These are phyloP conservation scores for Rhododendron simsii DNA, from an alignment of 148 eudicot genomes.

Conservation along the genomic window DNA sequence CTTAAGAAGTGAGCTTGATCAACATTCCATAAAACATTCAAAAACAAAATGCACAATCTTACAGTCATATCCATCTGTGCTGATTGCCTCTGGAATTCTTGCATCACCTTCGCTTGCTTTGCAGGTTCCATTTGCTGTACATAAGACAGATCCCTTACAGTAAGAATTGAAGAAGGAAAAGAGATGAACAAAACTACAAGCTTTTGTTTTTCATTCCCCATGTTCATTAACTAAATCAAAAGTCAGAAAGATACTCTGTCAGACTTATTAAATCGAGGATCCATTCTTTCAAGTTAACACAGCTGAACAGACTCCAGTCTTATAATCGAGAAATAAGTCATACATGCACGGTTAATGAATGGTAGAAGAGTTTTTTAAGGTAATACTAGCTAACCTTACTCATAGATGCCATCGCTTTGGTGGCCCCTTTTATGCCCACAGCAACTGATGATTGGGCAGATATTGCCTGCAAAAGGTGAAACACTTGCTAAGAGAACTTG, in stretches of 20 bases:
- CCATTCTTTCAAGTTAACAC: not conserved
- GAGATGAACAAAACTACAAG: not conserved
- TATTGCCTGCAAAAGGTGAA: constrained; percentile 54
- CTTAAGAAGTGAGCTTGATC: constrained; percentile 7
- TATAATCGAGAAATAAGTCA: not conserved
- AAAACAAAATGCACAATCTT: constrained; percentile 26
- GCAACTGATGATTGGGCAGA: constrained; percentile 94
- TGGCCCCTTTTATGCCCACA: constrained; percentile 92
- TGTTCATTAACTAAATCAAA: not conserved
- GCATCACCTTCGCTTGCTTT: constrained; percentile 69
- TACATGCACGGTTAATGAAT: not conserved
- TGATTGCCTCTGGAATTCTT: constrained; percentile 87
- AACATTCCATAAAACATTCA: not conserved
- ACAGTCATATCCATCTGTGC: constrained; percentile 98
- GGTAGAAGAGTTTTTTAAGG: not conserved
- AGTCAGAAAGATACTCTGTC: not conserved
- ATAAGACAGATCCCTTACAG: not conserved
- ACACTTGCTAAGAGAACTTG: not conserved
- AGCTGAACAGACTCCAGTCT: not conserved
- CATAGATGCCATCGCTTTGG: constrained; percentile 90
- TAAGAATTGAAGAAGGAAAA: not conserved
- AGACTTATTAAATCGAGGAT: not conserved
- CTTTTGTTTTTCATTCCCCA: not conserved
- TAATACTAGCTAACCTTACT: constrained; percentile 53
- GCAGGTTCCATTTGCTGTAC: constrained; percentile 93